Percentiles rank a stretch among this genome's conserved stretches.
phyloP scores from a whole-genome alignment of 2,329 filamentous ascomycete genomes.

The Elsinoe perseae region DNA sequence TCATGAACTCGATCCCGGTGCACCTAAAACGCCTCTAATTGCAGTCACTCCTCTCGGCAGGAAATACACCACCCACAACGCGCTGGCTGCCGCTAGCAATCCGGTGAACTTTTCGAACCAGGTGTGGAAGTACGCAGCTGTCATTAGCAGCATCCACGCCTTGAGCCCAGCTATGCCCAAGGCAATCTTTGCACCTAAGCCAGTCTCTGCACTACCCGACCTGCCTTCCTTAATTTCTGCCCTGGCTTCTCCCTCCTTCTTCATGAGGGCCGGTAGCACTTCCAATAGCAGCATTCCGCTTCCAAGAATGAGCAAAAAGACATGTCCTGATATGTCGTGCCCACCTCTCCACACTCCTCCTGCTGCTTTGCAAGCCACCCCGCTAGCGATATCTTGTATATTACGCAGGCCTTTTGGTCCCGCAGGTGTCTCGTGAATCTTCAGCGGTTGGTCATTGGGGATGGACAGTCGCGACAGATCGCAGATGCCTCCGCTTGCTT shows the following conservation, averaged over 20 bases:
- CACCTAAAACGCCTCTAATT: conserved; percentile 37
- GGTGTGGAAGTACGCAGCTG: conserved; percentile 95
- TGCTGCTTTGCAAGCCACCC: conserved; percentile 68
- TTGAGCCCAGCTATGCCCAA: conserved; percentile 59
- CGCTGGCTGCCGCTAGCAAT: conserved; percentile 40
- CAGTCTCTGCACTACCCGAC: conserved; percentile 38
- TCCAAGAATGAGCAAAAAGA: conserved; percentile 82
- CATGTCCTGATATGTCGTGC: conserved; percentile 91
- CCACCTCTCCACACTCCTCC: conserved; percentile 87
- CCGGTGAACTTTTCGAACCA: conserved; percentile 82
- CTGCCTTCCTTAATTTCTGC: conserved; percentile 35
- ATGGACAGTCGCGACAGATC: conserved; percentile 38
- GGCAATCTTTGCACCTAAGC: conserved; percentile 47
- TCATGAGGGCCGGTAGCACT: conserved; percentile 60
- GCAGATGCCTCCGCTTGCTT: conserved; percentile 80
- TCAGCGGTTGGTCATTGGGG: conserved; percentile 39
- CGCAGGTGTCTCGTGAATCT: conserved; percentile 30
- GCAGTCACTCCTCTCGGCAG: conserved; percentile 38
- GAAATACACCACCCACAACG: conserved; percentile 42
- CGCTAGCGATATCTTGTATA: conserved; percentile 26
- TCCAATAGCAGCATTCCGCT: conserved; percentile 78
- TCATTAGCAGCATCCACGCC: conserved; percentile 98
- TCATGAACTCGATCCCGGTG: conserved; percentile 33
- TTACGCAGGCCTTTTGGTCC: conserved; percentile 29
- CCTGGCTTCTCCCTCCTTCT: conserved; percentile 53